These are phyloP conservation scores for Papiliotrema laurentii DNA, from an alignment of 1,284 basidiomycete species.

Conservation along the genomic window DNA sequence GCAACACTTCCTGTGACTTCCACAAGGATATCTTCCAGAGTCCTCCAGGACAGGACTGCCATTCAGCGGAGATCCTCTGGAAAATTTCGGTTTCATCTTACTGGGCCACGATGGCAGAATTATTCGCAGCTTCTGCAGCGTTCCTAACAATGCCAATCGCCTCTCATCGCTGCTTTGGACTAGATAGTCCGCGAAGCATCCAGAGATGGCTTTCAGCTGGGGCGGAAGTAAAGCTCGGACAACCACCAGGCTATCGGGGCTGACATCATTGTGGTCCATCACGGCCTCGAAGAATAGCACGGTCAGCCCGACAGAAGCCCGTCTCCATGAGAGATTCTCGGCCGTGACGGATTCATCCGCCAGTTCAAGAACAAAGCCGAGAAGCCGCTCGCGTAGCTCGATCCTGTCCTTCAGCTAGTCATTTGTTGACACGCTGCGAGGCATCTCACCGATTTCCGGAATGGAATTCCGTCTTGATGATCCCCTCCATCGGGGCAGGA, in stretches of 20 bases:
- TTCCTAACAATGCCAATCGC: slow-evolving; percentile 20
- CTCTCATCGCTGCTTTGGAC: slow-evolving; percentile 34
- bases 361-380: slow-evolving; percentile 31
- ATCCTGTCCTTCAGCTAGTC: neutral
- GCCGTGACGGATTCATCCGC: slow-evolving; percentile 23
- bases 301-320: slow-evolving; percentile 24
- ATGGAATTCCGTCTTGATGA: slow-evolving; percentile 15
- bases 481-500: slow-evolving; percentile 20
- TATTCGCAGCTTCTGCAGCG: slow-evolving; percentile 18
- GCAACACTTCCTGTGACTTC: slow-evolving; percentile 25
- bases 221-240: slow-evolving; percentile 22
- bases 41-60: slow-evolving; percentile 33
- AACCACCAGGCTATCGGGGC: slow-evolving; percentile 25
- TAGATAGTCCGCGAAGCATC: slow-evolving; percentile 36
- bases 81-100: slow-evolving; percentile 13
- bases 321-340: slow-evolving; percentile 21
- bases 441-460: slow-evolving; percentile 12
- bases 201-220: slow-evolving; percentile 28
- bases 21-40: slow-evolving; percentile 29
- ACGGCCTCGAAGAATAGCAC: slow-evolving; percentile 27
- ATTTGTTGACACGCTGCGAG: neutral
- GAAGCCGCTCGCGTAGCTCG: slow-evolving; percentile 19
- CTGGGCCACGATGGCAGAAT: slow-evolving; percentile 29
- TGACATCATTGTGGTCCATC: slow-evolving; percentile 17
- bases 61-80: neutral